Evolutionary conservation across 345 rosid genomes (phyloP).

Genomic region (Aethionema arabicum): DNA sequence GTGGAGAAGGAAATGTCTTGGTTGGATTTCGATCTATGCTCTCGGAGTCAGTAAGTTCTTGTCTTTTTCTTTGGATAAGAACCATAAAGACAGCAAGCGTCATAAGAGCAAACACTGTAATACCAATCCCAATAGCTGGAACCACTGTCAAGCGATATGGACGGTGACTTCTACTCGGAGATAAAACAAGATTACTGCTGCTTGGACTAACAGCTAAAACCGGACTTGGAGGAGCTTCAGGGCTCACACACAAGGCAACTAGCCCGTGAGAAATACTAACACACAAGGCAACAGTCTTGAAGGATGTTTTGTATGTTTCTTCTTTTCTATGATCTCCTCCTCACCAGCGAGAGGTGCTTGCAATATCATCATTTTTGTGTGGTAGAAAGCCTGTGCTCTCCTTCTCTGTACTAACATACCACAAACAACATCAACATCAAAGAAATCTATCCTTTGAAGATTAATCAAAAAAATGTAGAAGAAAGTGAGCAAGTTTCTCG

Average conservation of each 20-base stretch:
- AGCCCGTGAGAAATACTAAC: slow-evolving; percentile 46
- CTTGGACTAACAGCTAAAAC: slow-evolving; percentile 68
- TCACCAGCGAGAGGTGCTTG: slow-evolving; percentile 14
- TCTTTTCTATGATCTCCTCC: slow-evolving; percentile 40
- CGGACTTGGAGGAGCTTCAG: slow-evolving; percentile 61
- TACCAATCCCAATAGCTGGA: slow-evolving; percentile 68
- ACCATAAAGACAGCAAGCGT: slow-evolving; percentile 62
- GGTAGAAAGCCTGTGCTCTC: slow-evolving; percentile 38
- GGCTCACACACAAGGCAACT: slow-evolving; percentile 34
- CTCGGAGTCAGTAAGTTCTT: slow-evolving; percentile 58
- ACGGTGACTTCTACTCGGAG: slow-evolving; percentile 47
- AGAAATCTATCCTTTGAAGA: too few species aligned
- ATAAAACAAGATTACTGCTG: slow-evolving; percentile 44
- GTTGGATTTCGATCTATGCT: slow-evolving; percentile 44
- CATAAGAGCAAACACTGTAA: slow-evolving; percentile 54
- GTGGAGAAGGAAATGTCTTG: slow-evolving; percentile 51
- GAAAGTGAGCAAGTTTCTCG: background rate
- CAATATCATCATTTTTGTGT: slow-evolving; percentile 33
- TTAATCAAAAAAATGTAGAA: background rate
- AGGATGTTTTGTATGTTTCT: slow-evolving; percentile 49
- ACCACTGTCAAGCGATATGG: slow-evolving; percentile 59
- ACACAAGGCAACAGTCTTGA: slow-evolving; percentile 76
- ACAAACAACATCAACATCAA: slow-evolving; percentile 20
- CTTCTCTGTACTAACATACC: slow-evolving; percentile 49
- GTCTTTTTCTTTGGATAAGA: slow-evolving; percentile 67